phyloP scores from a whole-genome alignment of 2,329 filamentous ascomycete species.

The Aspergillus latus region DNA sequence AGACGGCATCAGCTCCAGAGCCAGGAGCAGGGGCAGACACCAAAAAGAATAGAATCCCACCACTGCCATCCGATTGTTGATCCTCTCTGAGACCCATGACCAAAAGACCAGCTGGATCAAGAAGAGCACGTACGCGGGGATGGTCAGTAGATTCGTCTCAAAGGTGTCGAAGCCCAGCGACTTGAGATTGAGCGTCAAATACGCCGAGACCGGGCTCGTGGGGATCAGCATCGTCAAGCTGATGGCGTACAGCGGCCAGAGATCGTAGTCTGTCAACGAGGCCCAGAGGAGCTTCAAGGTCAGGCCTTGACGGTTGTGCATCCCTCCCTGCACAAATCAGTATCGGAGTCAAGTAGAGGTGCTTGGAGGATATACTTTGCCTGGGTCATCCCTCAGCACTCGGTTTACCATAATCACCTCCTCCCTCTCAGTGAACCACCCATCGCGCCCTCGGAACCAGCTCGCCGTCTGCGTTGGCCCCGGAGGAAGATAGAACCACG shows the following conservation, averaged over 20 bases:
- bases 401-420: conserved; percentile 72
- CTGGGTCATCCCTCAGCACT: conserved; percentile 54
- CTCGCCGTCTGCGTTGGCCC: conserved; percentile 66
- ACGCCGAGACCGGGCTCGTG: conserved; percentile 39
- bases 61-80: conserved; percentile 53
- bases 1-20: not conserved
- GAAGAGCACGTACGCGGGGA: conserved; percentile 57
- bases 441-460: conserved; percentile 58
- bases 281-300: conserved; percentile 50
- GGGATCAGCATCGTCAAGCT: conserved; percentile 48
- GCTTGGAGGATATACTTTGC: not conserved
- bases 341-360: not conserved
- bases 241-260: conserved; percentile 57
- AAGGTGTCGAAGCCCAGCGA: conserved; percentile 60
- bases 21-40: conserved; percentile 4
- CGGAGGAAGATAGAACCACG: conserved; percentile 60
- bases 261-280: conserved; percentile 55
- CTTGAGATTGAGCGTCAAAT: conserved; percentile 36
- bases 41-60: conserved; percentile 29
- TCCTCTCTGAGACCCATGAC: conserved; percentile 56
- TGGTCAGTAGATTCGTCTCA: conserved; percentile 62
- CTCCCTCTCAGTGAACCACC: conserved; percentile 67
- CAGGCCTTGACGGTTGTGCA: conserved; percentile 61
- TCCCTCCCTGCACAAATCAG: conserved; percentile 49
- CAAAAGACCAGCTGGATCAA: conserved; percentile 55